Evolutionary conservation across 768 basidiomycete species (phyloP).

Genomic region (Lentinula boryana): DNA sequence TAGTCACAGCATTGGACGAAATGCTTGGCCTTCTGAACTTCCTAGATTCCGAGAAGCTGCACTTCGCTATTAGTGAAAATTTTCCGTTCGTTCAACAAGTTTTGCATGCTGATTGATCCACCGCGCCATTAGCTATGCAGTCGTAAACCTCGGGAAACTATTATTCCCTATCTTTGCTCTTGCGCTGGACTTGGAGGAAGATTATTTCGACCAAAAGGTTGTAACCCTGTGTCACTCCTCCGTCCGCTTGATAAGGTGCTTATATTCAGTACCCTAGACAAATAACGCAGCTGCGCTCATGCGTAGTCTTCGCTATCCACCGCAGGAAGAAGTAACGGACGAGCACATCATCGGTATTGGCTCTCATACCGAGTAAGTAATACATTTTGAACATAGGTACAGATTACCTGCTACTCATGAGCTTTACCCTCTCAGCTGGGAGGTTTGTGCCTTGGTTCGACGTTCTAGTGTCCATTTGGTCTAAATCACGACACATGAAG

Average conservation of each 20-base stretch:
- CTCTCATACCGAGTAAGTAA: constrained; percentile 67
- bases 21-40: constrained; percentile 70
- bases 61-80: constrained; percentile 58
- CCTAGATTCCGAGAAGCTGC: constrained; percentile 55
- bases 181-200: constrained; percentile 52
- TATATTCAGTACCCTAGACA: constrained; percentile 32
- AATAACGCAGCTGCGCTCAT: constrained; percentile 58
- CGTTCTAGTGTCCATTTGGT: neutral
- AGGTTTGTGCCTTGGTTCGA: constrained; percentile 20
- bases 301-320: constrained; percentile 71
- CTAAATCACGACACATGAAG: constrained; percentile 23
- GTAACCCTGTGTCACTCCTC: neutral
- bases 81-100: neutral
- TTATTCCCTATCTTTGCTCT: constrained; percentile 70
- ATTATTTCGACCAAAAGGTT: constrained; percentile 69
- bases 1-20: constrained; percentile 48
- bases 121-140: constrained; percentile 37
- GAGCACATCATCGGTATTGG: constrained; percentile 78
- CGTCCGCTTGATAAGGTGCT: neutral
- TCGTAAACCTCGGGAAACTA: constrained; percentile 43
- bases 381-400: neutral
- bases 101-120: neutral
- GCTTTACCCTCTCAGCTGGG: constrained; percentile 26
- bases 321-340: constrained; percentile 54
- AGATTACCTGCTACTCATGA: neutral